A percentile compares a stretch with the other conserved stretches of the same genome.
Conservation (phyloP, 176 grass and related monocot species). For the Otatea glauca region DNA sequence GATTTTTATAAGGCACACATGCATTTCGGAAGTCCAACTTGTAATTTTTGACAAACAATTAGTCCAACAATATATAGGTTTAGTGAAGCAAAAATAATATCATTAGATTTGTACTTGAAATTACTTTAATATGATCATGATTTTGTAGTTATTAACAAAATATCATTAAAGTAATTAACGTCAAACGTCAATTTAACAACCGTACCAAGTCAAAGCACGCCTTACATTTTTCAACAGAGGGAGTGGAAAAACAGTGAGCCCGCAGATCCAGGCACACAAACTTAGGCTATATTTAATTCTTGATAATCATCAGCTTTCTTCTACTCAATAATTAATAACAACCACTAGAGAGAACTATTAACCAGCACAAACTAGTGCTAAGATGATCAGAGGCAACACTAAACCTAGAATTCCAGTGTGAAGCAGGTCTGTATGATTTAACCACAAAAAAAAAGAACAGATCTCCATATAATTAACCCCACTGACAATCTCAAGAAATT, state of each 20-base stretch:
- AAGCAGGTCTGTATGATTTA: constrained; percentile 7
- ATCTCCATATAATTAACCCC: background rate
- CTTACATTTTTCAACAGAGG: background rate
- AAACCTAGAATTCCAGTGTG: constrained; percentile 3
- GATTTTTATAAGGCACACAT: background rate
- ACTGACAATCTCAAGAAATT: constrained; percentile 9
- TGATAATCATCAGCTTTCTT: background rate
- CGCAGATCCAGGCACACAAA: background rate
- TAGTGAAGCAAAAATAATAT: background rate
- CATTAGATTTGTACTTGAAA: background rate
- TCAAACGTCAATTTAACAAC: background rate
- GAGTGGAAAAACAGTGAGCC: background rate
- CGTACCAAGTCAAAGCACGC: background rate
- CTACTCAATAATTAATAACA: background rate
- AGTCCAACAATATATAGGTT: background rate
- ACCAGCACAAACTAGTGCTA: background rate
- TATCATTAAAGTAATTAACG: background rate
- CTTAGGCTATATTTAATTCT: background rate
- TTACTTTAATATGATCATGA: background rate
- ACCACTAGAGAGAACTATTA: background rate
- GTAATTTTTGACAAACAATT: background rate
- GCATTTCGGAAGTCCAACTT: background rate
- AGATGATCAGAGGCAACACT: background rate
- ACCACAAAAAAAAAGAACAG: background rate
- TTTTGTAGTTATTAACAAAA: background rate